phyloP scores from a whole-genome alignment of 306 rosid species.

The Pyrus bretschneideri region DNA sequence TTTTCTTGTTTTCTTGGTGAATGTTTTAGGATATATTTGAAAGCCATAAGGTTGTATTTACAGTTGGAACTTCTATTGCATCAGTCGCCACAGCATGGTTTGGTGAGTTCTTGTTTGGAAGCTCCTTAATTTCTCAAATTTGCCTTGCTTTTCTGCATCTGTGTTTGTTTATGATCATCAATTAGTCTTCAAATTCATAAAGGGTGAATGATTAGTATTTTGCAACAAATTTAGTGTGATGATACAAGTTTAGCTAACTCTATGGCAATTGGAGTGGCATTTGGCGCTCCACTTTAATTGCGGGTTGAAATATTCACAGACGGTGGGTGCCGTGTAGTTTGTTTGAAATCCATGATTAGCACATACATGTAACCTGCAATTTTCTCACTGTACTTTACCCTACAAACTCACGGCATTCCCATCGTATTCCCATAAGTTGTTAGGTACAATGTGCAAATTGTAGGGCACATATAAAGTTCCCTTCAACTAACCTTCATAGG shows the following conservation, averaged over 20 bases:
- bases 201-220: background rate
- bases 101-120: slow-evolving; percentile 36
- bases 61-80: slow-evolving; percentile 80
- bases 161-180: background rate
- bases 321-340: background rate
- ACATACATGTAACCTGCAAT: background rate
- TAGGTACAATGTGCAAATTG: background rate
- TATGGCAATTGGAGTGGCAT: background rate
- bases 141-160: background rate
- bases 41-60: slow-evolving; percentile 73
- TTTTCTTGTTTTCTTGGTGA: background rate
- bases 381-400: background rate
- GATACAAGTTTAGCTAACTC: background rate
- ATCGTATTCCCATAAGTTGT: background rate
- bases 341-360: background rate
- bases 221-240: background rate
- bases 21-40: slow-evolving; percentile 63
- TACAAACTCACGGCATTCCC: background rate
- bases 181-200: background rate
- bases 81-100: slow-evolving; percentile 82
- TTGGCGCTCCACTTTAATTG: background rate
- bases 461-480: background rate
- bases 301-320: background rate
- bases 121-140: background rate
- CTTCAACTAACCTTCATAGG: background rate